phyloP scores from a whole-genome alignment of 768 basidiomycete species.

The Leccinum aurantiacum region DNA sequence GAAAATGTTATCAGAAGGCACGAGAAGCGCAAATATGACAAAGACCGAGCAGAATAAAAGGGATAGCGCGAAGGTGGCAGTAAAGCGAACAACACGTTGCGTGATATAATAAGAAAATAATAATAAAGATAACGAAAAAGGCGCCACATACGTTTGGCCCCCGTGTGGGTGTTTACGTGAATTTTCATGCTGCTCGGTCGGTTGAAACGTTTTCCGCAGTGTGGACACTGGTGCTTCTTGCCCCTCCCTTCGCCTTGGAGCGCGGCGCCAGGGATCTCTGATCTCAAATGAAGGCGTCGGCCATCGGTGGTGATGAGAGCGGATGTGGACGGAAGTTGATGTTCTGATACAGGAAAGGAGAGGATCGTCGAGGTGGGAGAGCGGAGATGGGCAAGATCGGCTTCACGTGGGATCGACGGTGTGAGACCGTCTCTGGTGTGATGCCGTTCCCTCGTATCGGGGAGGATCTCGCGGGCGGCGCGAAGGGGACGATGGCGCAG shows the following conservation, averaged over 20 bases:
- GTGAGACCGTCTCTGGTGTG: conserved; percentile 21
- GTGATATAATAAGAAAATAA: conserved; percentile 7
- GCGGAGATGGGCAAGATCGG: conserved; percentile 31
- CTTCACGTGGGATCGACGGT: conserved; percentile 33
- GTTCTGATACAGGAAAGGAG: conserved; percentile 35
- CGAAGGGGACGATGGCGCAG: conserved; percentile 21
- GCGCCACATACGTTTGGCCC: conserved; percentile 36
- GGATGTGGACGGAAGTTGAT: conserved; percentile 23
- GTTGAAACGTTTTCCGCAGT: conserved; percentile 43
- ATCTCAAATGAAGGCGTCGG: conserved; percentile 31
- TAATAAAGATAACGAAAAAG: conserved; percentile 3
- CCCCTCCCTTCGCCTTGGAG: conserved; percentile 34
- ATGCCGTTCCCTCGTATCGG: conserved; percentile 28
- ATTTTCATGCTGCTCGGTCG: conserved; percentile 43
- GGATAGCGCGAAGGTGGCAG: conserved; percentile 12
- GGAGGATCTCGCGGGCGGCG: conserved; percentile 25
- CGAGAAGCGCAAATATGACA: neutral
- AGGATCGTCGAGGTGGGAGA: conserved; percentile 34
- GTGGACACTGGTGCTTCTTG: conserved; percentile 39
- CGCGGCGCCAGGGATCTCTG: conserved; percentile 27
- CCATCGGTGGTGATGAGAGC: conserved; percentile 30
- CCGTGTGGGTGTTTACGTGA: conserved; percentile 43
- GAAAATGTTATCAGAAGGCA: conserved; percentile 16
- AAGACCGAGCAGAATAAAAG: conserved; percentile 8
- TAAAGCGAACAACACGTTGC: conserved; percentile 26